These are phyloP conservation scores for Salix dunnii DNA, from an alignment of 345 rosid species.

Conservation along the genomic window DNA sequence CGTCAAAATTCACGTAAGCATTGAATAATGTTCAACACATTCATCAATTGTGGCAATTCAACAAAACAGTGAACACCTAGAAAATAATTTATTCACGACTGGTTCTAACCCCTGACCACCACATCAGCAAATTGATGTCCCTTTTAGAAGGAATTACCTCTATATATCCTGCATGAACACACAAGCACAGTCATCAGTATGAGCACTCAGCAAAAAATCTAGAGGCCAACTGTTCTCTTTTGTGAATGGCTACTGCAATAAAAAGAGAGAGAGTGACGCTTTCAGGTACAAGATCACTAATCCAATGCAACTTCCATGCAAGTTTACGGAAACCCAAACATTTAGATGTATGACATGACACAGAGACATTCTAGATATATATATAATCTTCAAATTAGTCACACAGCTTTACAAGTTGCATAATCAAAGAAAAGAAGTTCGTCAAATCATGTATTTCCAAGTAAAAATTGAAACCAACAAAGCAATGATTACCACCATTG, in stretches of 20 bases:
- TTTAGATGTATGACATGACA: neutral
- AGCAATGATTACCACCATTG: neutral
- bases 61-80: neutral
- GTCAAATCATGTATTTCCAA: neutral
- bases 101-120: neutral
- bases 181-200: neutral
- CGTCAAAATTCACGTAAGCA: no score
- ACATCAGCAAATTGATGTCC: neutral
- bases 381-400: neutral
- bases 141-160: neutral
- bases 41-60: neutral
- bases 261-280: neutral
- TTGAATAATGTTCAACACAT: no score
- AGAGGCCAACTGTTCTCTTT: neutral
- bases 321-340: neutral
- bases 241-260: neutral
- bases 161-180: neutral
- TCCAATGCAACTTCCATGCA: neutral
- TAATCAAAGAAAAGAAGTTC: neutral
- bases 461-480: neutral
- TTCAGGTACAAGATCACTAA: neutral
- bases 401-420: neutral
- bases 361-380: neutral
- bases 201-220: neutral
- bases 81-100: no score